A percentile compares a stretch with the other conserved stretches of the same genome.
phyloP scores from a whole-genome alignment of 441 rosid species.

The Erodium texanum region DNA sequence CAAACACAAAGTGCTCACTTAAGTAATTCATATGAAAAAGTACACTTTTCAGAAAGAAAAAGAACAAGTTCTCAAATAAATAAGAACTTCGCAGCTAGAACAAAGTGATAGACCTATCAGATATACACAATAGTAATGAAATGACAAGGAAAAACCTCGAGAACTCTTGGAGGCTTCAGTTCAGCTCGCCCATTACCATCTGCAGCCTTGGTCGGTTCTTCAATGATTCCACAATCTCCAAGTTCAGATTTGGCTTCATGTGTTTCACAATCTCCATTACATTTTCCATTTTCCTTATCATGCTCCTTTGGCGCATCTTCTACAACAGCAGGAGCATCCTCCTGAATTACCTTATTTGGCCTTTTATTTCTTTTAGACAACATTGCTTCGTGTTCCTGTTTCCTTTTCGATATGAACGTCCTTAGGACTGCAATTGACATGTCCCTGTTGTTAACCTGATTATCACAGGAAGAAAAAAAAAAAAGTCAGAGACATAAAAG shows the following conservation, averaged over 20 bases:
- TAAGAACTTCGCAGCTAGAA: no score
- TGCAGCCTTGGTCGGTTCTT: conserved; percentile 34
- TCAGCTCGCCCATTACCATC: conserved; percentile 42
- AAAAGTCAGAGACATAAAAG: neutral
- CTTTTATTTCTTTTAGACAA: conserved; percentile 49
- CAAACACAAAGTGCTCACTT: neutral
- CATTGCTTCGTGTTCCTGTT: conserved; percentile 66
- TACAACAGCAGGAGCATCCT: conserved; percentile 31
- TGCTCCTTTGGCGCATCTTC: conserved; percentile 28
- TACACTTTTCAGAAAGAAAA: no score
- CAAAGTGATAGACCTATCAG: neutral
- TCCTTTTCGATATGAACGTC: conserved; percentile 52
- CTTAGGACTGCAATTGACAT: conserved; percentile 85
- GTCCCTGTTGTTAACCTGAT: conserved; percentile 79
- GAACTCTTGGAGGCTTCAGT: conserved; percentile 78
- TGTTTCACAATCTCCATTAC: conserved; percentile 39
- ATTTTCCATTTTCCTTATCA: conserved; percentile 26
- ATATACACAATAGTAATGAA: neutral
- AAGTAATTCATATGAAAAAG: neutral
- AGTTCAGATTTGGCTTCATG: conserved; percentile 32
- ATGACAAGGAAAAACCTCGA: conserved; percentile 49
- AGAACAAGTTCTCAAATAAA: no score
- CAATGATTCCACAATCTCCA: conserved; percentile 29
- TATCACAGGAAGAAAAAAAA: conserved; percentile 10
- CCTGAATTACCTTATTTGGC: conserved; percentile 34